Conservation (phyloP, 2,329 filamentous ascomycete genomes). For the Monilinia aucupariae region DNA sequence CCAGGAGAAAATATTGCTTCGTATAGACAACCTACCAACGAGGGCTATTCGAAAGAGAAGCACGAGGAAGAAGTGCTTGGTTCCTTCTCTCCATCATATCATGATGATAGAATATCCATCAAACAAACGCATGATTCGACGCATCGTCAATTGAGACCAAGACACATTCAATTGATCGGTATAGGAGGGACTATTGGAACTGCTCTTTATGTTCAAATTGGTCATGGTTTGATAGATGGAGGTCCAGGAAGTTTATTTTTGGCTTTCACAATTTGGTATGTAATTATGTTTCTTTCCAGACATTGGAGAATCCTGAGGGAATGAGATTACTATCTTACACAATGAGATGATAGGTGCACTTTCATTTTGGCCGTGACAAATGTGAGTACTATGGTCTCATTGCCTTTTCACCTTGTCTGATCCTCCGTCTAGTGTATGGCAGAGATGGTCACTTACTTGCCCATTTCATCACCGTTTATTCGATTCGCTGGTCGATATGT, state of each 20-base stretch:
- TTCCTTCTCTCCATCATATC: conserved; percentile 12
- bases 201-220: conserved; percentile 49
- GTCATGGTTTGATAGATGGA: conserved; percentile 51
- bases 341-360: conserved; percentile 48
- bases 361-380: conserved; percentile 56
- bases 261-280: conserved; percentile 53
- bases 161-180: conserved; percentile 40
- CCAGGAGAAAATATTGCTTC: conserved; percentile 20
- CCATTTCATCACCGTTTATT: conserved; percentile 73
- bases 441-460: conserved; percentile 72
- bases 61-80: conserved; percentile 24
- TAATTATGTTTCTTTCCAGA: background rate
- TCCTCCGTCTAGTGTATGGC: conserved; percentile 42
- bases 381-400: conserved; percentile 4
- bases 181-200: conserved; percentile 63
- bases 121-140: conserved; percentile 27
- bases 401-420: conserved; percentile 57
- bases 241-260: conserved; percentile 54
- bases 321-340: conserved; percentile 32
- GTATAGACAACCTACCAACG: conserved; percentile 16
- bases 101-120: conserved; percentile 16
- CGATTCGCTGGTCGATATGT: conserved; percentile 71
- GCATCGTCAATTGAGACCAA: conserved; percentile 38
- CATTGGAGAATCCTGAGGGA: background rate
- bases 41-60: conserved; percentile 19